Conservation (phyloP, 495 filamentous ascomycete genomes). For the Neurospora sp. region DNA sequence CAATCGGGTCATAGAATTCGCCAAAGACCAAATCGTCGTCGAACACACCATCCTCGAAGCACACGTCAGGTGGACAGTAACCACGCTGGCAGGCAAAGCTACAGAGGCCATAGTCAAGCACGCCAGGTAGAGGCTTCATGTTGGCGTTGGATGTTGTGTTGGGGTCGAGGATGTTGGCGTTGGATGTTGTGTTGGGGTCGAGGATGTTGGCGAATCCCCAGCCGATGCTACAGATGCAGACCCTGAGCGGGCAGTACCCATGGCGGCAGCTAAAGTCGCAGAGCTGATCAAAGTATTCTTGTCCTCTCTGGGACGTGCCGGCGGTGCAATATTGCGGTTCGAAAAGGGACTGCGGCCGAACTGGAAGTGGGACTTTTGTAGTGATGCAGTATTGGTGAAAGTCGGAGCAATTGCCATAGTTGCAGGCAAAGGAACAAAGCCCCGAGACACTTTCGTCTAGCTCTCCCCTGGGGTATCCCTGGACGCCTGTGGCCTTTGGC, state of each 20-base stretch:
- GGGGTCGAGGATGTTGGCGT: not conserved
- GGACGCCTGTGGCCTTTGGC: too few relatives aligned
- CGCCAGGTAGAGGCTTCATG: not conserved
- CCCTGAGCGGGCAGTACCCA: not conserved
- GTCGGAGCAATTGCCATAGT: not conserved
- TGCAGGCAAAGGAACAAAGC: slow-evolving; percentile 4
- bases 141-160: too few relatives aligned
- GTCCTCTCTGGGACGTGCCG: not conserved
- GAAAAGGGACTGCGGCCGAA: slow-evolving; percentile 4
- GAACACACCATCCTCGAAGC: too few relatives aligned
- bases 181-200: too few relatives aligned
- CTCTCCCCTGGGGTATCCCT: too few relatives aligned
- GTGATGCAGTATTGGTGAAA: not conserved
- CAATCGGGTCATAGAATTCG: too few relatives aligned
- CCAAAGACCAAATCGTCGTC: too few relatives aligned
- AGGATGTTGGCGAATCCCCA: too few relatives aligned
- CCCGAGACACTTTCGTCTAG: too few relatives aligned
- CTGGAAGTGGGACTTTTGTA: not conserved
- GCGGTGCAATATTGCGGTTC: slow-evolving; percentile 2
- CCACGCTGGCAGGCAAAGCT: not conserved
- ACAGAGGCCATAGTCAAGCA: not conserved
- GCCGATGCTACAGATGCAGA: too few relatives aligned
- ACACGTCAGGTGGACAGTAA: not conserved
- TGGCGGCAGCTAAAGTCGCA: not conserved
- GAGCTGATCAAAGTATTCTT: not conserved